A percentile compares a stretch with the other conserved stretches of the same genome.
Conservation (phyloP, 805 yeast species). For the Candida incommunis region DNA sequence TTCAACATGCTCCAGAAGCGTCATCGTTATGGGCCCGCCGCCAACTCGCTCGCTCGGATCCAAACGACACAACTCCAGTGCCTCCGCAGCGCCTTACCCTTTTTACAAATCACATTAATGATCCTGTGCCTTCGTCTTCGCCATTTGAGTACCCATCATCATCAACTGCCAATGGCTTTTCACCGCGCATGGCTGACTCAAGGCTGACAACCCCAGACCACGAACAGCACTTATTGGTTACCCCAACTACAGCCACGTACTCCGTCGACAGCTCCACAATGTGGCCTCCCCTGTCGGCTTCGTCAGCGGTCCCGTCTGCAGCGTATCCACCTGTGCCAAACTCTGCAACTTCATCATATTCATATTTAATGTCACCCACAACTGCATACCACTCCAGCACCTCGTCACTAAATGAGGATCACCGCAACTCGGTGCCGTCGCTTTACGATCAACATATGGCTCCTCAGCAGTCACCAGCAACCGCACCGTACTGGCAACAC, state of each 20-base stretch:
- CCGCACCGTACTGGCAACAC: constrained; percentile 10
- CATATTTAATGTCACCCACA: constrained; percentile 1
- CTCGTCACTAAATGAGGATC: not conserved
- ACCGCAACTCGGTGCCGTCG: constrained; percentile 2
- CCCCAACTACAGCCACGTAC: not conserved
- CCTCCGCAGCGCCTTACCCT: constrained; percentile 1
- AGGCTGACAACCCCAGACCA: not conserved
- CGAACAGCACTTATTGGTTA: not conserved
- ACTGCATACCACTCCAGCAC: not conserved
- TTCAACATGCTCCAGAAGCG: not conserved
- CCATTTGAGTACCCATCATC: not conserved
- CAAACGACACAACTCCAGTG: not conserved
- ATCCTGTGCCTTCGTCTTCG: not conserved
- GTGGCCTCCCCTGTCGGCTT: not conserved
- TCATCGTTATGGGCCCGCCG: not conserved
- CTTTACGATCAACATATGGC: not conserved
- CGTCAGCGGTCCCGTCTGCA: not conserved
- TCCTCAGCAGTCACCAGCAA: not conserved
- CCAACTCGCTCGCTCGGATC: not conserved
- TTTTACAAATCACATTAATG: not conserved
- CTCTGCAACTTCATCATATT: not conserved
- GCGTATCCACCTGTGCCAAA: not conserved
- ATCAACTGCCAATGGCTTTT: not conserved
- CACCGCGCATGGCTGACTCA: not conserved
- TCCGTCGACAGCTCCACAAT: not conserved